Base-by-base conservation (phyloP, 805 yeast genomes). In the Nakazawaea anatomiae region DNA sequence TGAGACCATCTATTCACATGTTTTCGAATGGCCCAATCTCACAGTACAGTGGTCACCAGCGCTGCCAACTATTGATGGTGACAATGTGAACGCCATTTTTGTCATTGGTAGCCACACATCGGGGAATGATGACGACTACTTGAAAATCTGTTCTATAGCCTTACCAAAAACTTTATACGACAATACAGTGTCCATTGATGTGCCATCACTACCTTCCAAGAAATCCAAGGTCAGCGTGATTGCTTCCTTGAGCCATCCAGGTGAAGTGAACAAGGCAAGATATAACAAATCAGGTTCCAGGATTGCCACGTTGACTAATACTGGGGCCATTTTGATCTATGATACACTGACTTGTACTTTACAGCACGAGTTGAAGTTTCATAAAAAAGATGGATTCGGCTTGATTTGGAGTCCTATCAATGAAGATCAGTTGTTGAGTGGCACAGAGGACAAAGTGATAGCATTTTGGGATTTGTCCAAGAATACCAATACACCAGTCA, bases 41-140 rank as follows among this genome's bases (percentile, higher is more conserved):
- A 73, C 90, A 0, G 76, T 86, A 14, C 80, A 83, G 56, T 87
- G 89, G 82, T 69, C 86, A 36, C 85, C 87, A 1, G 77, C 73
- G 46, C 55, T 44, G 30, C 54, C 58, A 50, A n/a, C 38, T 3
- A 43, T 55, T 4, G 32, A 58, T 10, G 46, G 51, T 1, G 63
- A 67, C 14, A 44, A 64, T 14, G 56, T 74, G 5, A 58, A 57
- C 14, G 69, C 70, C 18, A 68, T 66, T 55, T 72, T 79, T 51
- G 59, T 78, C 35, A 60, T 71, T 28, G 85, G 86, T 0, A 75
- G 85, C 1, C 74, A 75, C 49, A 65, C 76, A 1, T 60, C 67
- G n/a, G 63, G 66, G 9, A 64, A 65, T 14, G 61, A 66, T 4
- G 71, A 70, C 39, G 80, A 80, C 58, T 63, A 67, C 49, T 64